Conservation (phyloP, 2,329 filamentous ascomycete species). For the Epichloe sp. region DNA sequence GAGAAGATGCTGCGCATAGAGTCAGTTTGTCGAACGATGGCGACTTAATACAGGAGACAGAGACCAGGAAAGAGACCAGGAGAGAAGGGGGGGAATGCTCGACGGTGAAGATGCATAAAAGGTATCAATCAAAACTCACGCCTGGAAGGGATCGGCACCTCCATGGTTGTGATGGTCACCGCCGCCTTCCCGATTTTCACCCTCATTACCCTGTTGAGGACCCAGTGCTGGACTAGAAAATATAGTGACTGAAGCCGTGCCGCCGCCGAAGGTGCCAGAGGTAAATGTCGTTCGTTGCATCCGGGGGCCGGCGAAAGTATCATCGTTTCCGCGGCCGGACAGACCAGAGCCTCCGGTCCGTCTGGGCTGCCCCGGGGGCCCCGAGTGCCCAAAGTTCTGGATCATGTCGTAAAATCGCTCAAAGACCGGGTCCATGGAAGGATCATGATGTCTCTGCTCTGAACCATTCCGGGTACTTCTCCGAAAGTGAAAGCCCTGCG, state of each 20-base stretch:
- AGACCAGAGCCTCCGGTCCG: neutral
- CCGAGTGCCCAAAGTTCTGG: conserved; percentile 19
- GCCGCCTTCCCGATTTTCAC: neutral
- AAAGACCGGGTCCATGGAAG: conserved; percentile 24
- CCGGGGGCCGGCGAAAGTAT: conserved; percentile 5
- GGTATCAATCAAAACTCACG: conserved; percentile 24
- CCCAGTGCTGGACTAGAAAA: conserved; percentile 24
- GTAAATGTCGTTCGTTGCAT: conserved; percentile 26
- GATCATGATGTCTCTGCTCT: conserved; percentile 16
- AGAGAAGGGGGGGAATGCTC: neutral
- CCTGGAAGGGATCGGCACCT: conserved; percentile 29
- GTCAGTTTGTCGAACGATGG: conserved; percentile 4
- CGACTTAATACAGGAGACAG: neutral
- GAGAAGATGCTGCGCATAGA: conserved; percentile 29
- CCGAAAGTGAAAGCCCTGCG: conserved; percentile 27
- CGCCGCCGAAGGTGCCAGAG: conserved; percentile 23
- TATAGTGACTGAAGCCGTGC: conserved; percentile 36
- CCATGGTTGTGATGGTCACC: neutral
- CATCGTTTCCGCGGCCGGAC: neutral
- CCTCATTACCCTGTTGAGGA: neutral
- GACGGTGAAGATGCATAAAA: neutral
- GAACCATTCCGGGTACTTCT: conserved; percentile 20
- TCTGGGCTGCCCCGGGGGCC: neutral
- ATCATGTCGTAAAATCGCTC: conserved; percentile 33
- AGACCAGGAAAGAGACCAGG: too few species aligned